Base-by-base conservation (phyloP, 2,329 filamentous ascomycete species). In the Penicillium palitans region DNA sequence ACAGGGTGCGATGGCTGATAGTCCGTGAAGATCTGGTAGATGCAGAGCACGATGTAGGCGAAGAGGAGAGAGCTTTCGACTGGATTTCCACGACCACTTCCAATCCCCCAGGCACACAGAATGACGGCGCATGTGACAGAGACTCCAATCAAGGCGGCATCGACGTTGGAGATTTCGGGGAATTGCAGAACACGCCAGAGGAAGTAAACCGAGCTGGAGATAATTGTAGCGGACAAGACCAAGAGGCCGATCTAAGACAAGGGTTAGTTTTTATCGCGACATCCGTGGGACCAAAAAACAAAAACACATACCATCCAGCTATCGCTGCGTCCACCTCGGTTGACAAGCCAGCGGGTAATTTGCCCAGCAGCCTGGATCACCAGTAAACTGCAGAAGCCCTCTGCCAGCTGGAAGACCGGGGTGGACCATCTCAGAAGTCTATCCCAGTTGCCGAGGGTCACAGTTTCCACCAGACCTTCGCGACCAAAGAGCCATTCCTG, bases 11-110 rank as follows among this genome's bases (percentile, higher is more conserved):
- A 93, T 3, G 95, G 92, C 66, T 93, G 86, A 77, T 98, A 98
- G 77, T 99, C 95, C 69, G 95, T 99, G 76, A 98, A 98, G 75
- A 98, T 98, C 76, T 99, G 95, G 79, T 98, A 99, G 71, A 98
- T 90, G 80, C 93, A 98, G 62, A 99, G 87, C n/a, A 96, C 95
- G 61, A 97, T 87, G 76, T 99, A 99, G 70, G 95, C 93, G 72
- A 99, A 98, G 58, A 99, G 84, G 12, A 99, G 81, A 24, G 93
- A 96, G 66, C 91, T 96, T 77, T 99, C 93, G 55, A 98, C 90
- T 2, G 93, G 91, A 70, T 96, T 99, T 61, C 95, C 95, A 68
- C 93, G 88, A 2, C 93, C 93, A 69, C 91, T 96, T 61, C 90
- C 90, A 67, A 98, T 97, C 27, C 95, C 95, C 82, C 93, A 97